phyloP scores from a whole-genome alignment of 2,329 filamentous ascomycete species.

The Diaporthe vexans region DNA sequence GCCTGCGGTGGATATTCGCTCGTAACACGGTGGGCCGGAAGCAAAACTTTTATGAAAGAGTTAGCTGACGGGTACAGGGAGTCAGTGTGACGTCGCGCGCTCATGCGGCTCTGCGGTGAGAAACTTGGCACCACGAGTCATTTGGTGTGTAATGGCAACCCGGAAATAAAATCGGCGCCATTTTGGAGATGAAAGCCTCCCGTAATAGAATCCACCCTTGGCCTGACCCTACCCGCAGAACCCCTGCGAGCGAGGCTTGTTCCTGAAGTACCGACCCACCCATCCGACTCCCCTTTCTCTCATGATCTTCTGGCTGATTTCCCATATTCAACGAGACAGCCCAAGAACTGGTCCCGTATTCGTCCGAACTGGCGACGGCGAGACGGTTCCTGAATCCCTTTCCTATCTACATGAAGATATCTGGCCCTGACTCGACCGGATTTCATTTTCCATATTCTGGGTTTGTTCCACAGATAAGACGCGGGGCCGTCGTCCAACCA shows the following conservation, averaged over 20 bases:
- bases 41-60: slow-evolving; percentile 38
- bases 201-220: slow-evolving; percentile 38
- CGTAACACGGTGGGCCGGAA: slow-evolving; percentile 39
- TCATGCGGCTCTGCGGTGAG: slow-evolving; percentile 40
- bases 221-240: slow-evolving; percentile 4
- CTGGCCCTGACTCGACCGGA: slow-evolving; percentile 26
- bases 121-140: slow-evolving; percentile 36
- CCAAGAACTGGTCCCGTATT: slow-evolving; percentile 11
- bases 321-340: slow-evolving; percentile 33
- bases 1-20: slow-evolving; percentile 31
- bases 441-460: slow-evolving; percentile 17
- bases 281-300: slow-evolving; percentile 11
- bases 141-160: slow-evolving; percentile 37
- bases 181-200: slow-evolving; percentile 20
- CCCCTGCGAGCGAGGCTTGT: slow-evolving; percentile 35
- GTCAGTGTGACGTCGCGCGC: slow-evolving; percentile 13
- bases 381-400: background rate
- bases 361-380: slow-evolving; percentile 9
- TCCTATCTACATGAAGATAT: background rate
- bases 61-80: slow-evolving; percentile 35
- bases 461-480: slow-evolving; percentile 33
- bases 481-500: slow-evolving; percentile 11
- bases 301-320: slow-evolving; percentile 37
- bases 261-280: slow-evolving; percentile 37
- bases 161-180: slow-evolving; percentile 31